Evolutionary conservation across 257 asterid species (phyloP), one percentile per base, ranked within the genome.

Genomic region (Cinchona pubescens): DNA sequence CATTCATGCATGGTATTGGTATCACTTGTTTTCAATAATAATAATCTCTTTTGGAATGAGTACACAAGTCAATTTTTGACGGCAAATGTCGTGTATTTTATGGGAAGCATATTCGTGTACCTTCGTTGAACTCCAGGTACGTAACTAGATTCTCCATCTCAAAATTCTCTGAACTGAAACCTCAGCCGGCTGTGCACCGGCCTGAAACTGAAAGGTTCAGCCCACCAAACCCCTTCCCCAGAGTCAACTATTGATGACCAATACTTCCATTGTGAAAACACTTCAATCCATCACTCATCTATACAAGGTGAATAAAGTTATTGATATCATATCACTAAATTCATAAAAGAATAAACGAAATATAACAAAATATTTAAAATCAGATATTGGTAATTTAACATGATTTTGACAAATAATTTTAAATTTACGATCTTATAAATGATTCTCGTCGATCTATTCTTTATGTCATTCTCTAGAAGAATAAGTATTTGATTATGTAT

Each of bases 41-140:
- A 62, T 70, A 11, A 23, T 45, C 27, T 62, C 27, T 14, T 30
- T 32, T 55, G 3, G 15, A 10, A 40, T 40, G 73, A 71, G 12
- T 46, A 43, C 27, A 34, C n/a, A 67, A 71, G 80, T 80, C 80
- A 75, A 80, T 21, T 55, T 61, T 38, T 76, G 59, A 59, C 27
- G 42, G 63, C 29, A 30, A n/a, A 32, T 16, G 14, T 53, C 13
- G 55, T 30, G 32, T 71, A 75, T 70, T 70, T 53, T 29, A 75
- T 63, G 38, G 23, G 49, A 32, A n/a, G 23, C 83, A 51, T n/a
- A n/a, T 79, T 71, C 80, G 58, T 64, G 77, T n/a, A 79, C 60
- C 38, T 60, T 40, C 75, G 16, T 77, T 59, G 75, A 55, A 76
- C 49, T 56, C 48, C 46, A 53, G 38, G 25, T 60, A 73, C 7